A percentile compares a stretch with the other conserved stretches of the same genome.
phyloP scores from a whole-genome alignment of 805 yeast species.

The Saturnispora hagleri region DNA sequence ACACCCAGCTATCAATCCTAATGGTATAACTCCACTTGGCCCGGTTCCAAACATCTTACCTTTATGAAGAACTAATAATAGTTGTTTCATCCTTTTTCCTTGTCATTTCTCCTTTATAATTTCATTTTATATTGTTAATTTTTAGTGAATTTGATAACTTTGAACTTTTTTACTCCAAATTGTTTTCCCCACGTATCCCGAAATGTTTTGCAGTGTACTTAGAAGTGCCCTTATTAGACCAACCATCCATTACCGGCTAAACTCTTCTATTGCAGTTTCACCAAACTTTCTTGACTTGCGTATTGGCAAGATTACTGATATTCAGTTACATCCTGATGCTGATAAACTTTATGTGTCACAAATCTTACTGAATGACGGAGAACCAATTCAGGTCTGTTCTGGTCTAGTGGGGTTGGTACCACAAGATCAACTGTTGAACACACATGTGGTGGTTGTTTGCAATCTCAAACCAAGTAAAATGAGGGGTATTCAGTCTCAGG shows the following conservation, averaged over 20 bases:
- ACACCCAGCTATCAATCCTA: slow-evolving; percentile 72
- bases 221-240: neutral
- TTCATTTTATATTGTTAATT: neutral
- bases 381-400: slow-evolving; percentile 40
- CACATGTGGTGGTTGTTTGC: slow-evolving; percentile 42
- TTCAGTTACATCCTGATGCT: slow-evolving; percentile 46
- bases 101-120: neutral
- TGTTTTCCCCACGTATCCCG: neutral
- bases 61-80: slow-evolving; percentile 15
- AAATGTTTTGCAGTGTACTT: neutral
- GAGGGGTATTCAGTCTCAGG: slow-evolving; percentile 54
- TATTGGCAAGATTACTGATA: slow-evolving; percentile 41
- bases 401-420: slow-evolving; percentile 44
- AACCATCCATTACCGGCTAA: neutral
- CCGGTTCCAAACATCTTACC: slow-evolving; percentile 72
- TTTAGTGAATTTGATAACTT: neutral
- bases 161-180: neutral
- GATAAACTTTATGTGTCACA: slow-evolving; percentile 51
- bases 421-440: slow-evolving; percentile 28
- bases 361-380: slow-evolving; percentile 18
- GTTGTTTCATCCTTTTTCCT: neutral
- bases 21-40: slow-evolving; percentile 78
- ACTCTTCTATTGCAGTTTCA: neutral
- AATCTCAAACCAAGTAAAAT: slow-evolving; percentile 55
- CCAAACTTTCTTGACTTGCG: slow-evolving; percentile 25